phyloP scores from a whole-genome alignment of 2,329 filamentous ascomycete species.

The Bertia moriformis region DNA sequence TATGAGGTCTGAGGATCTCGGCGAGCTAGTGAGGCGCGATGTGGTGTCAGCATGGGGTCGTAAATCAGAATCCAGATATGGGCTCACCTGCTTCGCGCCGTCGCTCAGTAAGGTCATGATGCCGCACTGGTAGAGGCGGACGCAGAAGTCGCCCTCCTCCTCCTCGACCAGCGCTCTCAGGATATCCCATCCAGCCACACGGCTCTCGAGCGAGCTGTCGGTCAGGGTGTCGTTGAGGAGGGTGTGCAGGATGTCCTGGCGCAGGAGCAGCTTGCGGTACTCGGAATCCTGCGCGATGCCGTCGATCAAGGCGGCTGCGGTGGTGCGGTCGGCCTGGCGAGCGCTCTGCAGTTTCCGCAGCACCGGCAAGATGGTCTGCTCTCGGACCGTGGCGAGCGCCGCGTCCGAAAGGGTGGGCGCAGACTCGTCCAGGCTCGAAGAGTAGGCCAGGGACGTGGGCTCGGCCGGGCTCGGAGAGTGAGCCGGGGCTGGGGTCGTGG shows the following conservation, averaged over 20 bases:
- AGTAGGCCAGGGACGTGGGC: too few relatives aligned
- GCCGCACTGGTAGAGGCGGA: slow-evolving; percentile 49
- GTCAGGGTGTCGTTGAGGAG: slow-evolving; percentile 50
- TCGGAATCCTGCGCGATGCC: slow-evolving; percentile 46
- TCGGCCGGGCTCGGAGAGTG: too few relatives aligned
- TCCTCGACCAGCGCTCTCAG: slow-evolving; percentile 44
- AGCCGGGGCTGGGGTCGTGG: too few relatives aligned
- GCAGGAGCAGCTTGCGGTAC: slow-evolving; percentile 49
- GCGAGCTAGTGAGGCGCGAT: slow-evolving; percentile 3
- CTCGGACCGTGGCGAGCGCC: slow-evolving; percentile 46
- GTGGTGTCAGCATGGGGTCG: background rate
- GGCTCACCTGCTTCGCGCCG: too few relatives aligned
- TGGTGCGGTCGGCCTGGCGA: slow-evolving; percentile 40
- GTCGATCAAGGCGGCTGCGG: slow-evolving; percentile 42
- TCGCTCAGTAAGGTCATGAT: slow-evolving; percentile 44
- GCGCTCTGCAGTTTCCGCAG: slow-evolving; percentile 43
- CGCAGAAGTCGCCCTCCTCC: slow-evolving; percentile 52
- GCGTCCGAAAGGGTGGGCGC: too few relatives aligned
- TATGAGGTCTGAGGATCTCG: slow-evolving; percentile 3
- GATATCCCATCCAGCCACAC: slow-evolving; percentile 54
- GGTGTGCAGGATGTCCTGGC: slow-evolving; percentile 51
- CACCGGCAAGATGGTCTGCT: slow-evolving; percentile 47
- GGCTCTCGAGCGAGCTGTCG: slow-evolving; percentile 46
- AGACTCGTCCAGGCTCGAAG: too few relatives aligned
- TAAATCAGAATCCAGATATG: slow-evolving; percentile 26